Conservation (phyloP, 306 rosid species). For the Gynostemma pentaphyllum region DNA sequence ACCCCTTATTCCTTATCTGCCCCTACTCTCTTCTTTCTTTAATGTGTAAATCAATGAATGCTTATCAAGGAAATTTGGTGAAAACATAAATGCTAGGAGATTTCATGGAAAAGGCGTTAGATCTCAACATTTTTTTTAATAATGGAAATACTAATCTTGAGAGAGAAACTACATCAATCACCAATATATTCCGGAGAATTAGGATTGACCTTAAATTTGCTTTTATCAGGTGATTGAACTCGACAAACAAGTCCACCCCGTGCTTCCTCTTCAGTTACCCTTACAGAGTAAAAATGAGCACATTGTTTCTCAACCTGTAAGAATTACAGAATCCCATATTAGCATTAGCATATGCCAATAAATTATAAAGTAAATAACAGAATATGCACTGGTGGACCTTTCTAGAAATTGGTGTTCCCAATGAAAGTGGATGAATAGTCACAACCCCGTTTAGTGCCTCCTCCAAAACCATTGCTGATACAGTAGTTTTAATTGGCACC, state of each 20-base stretch:
- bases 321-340: slow-evolving; percentile 3
- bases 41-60: too few species aligned
- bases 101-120: neutral
- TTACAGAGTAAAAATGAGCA: slow-evolving; percentile 88
- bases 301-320: slow-evolving; percentile 93
- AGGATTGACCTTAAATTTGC: slow-evolving; percentile 85
- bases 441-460: slow-evolving; percentile 82
- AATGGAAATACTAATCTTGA: neutral
- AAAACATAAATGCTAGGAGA: neutral
- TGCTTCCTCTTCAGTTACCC: slow-evolving; percentile 69
- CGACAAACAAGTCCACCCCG: slow-evolving; percentile 90
- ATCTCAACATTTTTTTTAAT: neutral
- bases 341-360: slow-evolving; percentile 2
- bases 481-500: slow-evolving; percentile 94
- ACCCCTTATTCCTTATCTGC: too few species aligned
- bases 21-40: too few species aligned
- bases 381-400: slow-evolving; percentile 35
- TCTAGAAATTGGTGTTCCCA: slow-evolving; percentile 53
- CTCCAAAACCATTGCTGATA: slow-evolving; percentile 86
- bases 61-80: neutral
- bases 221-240: slow-evolving; percentile 83
- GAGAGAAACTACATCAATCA: neutral
- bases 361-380: neutral
- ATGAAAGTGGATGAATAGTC: slow-evolving; percentile 52
- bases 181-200: slow-evolving; percentile 2